Evolutionary conservation across 192 early-diverging fungal genomes (phyloP), one percentile per base, ranked within the genome.

Genomic region (Coemansia sp.): DNA sequence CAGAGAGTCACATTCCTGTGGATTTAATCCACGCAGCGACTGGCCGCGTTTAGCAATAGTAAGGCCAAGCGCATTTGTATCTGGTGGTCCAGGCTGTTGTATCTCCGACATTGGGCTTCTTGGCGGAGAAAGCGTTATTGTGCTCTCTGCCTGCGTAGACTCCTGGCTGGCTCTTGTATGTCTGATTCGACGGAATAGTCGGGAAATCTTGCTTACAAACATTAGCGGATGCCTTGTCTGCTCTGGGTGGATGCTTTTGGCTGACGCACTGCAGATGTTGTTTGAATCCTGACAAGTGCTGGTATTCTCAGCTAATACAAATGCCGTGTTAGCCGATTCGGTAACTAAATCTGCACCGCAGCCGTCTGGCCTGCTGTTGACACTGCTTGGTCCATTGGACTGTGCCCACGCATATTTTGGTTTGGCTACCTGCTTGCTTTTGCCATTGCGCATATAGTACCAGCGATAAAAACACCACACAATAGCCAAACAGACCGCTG

Each of bases 391-490:
- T 6, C 7, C 19, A 7, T 7, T 19, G 19, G 17, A 17, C 47
- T 49, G 14, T 19, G 47, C 7, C 14, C n/a, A 21, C 4, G n/a
- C 17, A 17, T n/a, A 15, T 19, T 19, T 49, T 19, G 12, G n/a
- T 19, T 49, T 6, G 47, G 47, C 47, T 21, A 6, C n/a, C 2
- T 7, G 4, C 47, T 17, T 17, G 32, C 24, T 24, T 2, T 23
- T 9, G 50, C 23, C 9, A 24, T 12, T n/a, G n/a, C 62, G 62
- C 11, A 37, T 3, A 55, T 63, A 54, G 3, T 21, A n/a, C 62
- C 52, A 63, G 21, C 62, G 52, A 12, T 63, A 59, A 21, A 64
- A 49, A 10, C 32, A 49, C 69, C 69, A 71, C n/a, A 56, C 63
- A 2, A 53, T 37, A n/a, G 23, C 52, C 2, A 62, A 6, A 25